Base-by-base conservation (phyloP, 352 stramenopile species). In the Phytopythium helicoides region DNA sequence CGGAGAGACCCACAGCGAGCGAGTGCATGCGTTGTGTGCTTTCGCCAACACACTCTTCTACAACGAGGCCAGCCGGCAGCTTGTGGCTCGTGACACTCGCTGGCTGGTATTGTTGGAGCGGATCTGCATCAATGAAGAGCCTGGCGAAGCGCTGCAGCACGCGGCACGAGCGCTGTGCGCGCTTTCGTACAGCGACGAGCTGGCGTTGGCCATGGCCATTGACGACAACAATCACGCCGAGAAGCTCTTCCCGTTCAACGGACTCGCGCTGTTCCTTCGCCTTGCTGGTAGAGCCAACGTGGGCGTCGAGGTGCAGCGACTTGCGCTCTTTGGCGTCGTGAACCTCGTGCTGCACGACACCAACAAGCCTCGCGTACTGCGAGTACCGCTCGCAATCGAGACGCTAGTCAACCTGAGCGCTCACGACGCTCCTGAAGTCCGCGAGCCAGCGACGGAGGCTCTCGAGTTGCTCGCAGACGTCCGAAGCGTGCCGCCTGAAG, bases 1-100 rank as follows among this genome's bases (percentile, higher is more conserved):
- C n/a, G n/a, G n/a, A n/a, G n/a, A n/a, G n/a, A n/a, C n/a, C n/a
- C n/a, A n/a, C n/a, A n/a, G n/a, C 44, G 28, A 57, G 31, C 36
- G 46, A 44, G 75, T 86, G 40, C 71, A 92, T 48, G 83, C 64
- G 0, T 46, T 96, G 26, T 87, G 76, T 35, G 70, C 89, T 37
- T 37, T 96, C 1, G 89, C 86, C 7, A 97, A 97, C 62, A 58
- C 66, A 8, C 64, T 97, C 3, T 97, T 95, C 50, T 97, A 94
- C 67, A 92, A 97, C 54, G 85, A 95, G n/a, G 76, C 76, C 22
- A 97, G 96, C 47, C 86, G 89, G 1, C 64, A 74, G 23, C 63
- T 92, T 26, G 55, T 96, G 9, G 76, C 79, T 2, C 62, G 64
- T 1, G 58, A 87, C 25, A 38, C 56, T 2, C 37, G 62, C 11